These are phyloP conservation scores for Iberis pinnata DNA, from an alignment of 345 rosid species.

Conservation along the genomic window DNA sequence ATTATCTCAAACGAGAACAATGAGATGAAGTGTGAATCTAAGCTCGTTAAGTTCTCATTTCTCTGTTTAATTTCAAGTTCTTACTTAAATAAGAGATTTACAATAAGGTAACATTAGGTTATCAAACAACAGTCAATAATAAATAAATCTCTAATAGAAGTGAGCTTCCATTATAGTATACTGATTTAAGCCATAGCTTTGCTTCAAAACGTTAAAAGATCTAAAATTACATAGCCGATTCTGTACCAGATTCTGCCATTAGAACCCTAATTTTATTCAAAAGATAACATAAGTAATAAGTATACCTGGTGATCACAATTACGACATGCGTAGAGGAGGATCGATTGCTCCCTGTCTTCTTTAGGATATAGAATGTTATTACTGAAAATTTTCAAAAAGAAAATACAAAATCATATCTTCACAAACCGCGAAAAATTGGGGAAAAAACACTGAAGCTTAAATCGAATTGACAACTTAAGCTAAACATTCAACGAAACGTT, in stretches of 20 bases:
- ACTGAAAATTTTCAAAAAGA: constrained; percentile 27
- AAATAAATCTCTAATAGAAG: not conserved
- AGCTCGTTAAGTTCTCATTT: not conserved
- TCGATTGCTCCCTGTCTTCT: constrained; percentile 53
- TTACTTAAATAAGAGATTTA: not conserved
- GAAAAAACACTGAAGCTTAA: constrained; percentile 7
- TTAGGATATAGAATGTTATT: constrained; percentile 73
- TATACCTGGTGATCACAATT: constrained; percentile 78
- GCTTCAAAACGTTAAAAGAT: not conserved
- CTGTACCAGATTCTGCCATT: not conserved
- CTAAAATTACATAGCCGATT: not conserved
- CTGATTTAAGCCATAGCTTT: not conserved
- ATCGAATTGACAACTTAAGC: not conserved
- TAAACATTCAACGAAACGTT: not conserved
- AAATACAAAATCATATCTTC: no score
- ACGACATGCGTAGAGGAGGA: constrained; percentile 73
- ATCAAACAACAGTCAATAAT: constrained; percentile 2
- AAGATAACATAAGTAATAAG: not conserved
- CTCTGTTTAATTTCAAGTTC: not conserved
- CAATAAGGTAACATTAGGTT: not conserved
- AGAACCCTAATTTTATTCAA: constrained; percentile 19
- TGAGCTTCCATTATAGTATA: not conserved
- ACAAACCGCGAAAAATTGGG: no score
- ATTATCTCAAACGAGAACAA: not conserved
- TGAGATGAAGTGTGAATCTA: not conserved